phyloP scores from a whole-genome alignment of 1,284 basidiomycete species.

The Boletus semigastroideus region DNA sequence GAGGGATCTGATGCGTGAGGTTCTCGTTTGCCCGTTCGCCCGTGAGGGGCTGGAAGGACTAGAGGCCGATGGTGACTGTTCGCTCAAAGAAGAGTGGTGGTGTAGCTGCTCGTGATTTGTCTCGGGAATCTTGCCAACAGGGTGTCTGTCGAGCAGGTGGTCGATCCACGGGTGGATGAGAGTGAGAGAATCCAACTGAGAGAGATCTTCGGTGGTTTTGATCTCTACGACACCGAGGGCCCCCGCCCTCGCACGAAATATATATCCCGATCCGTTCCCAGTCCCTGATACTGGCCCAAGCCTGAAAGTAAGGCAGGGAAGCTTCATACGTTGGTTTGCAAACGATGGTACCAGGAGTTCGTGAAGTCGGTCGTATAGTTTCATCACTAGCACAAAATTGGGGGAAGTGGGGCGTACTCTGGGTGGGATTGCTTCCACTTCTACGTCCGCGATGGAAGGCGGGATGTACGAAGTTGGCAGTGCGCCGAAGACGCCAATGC shows the following conservation, averaged over 20 bases:
- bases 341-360: not conserved
- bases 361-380: slow-evolving; percentile 1
- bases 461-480: not conserved
- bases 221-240: slow-evolving; percentile 3
- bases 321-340: not conserved
- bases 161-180: slow-evolving; percentile 10
- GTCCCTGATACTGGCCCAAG: not conserved
- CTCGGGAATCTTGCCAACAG: not conserved
- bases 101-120: not conserved
- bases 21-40: not conserved
- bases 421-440: not conserved
- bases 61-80: not conserved
- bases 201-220: slow-evolving; percentile 1
- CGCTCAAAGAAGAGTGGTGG: not conserved
- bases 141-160: slow-evolving; percentile 3
- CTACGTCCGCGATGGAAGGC: not conserved
- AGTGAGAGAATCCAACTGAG: not conserved
- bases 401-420: not conserved
- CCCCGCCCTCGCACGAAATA: not conserved
- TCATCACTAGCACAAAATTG: not conserved
- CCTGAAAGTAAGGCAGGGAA: slow-evolving; percentile 3
- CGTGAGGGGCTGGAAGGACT: too few species aligned
- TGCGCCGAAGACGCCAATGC: not conserved
- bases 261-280: not conserved
- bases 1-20: not conserved